A percentile compares a stretch with the other conserved stretches of the same genome.
Evolutionary conservation across 192 early-diverging fungal genomes (phyloP).

Genomic region (Gryganskiella cystojenkinii): DNA sequence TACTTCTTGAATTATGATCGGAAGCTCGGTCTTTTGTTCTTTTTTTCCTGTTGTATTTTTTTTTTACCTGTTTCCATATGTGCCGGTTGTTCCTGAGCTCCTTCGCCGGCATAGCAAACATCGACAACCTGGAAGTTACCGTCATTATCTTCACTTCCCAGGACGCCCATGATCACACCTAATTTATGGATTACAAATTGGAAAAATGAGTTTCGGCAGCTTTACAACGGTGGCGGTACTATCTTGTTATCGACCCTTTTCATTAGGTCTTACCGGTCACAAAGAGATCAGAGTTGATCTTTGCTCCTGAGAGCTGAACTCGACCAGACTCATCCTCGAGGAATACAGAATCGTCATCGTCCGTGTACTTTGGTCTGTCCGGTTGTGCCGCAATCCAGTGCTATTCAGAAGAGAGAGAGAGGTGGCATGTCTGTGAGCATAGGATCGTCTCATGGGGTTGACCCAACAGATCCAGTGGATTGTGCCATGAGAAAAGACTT

Average conservation of each 20-base stretch:
- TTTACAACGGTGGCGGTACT: too few relatives aligned
- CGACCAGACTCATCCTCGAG: conserved; percentile 96
- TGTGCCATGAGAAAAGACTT: conserved; percentile 11
- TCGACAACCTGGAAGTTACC: conserved; percentile 91
- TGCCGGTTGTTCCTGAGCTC: conserved; percentile 59
- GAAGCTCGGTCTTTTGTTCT: too few relatives aligned
- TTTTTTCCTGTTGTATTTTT: too few relatives aligned
- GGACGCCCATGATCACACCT: conserved; percentile 81
- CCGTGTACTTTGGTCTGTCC: conserved; percentile 73
- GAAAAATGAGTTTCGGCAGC: too few relatives aligned
- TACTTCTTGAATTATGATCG: too few relatives aligned
- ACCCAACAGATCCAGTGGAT: background rate
- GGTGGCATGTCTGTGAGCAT: too few relatives aligned
- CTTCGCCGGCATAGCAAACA: conserved; percentile 78
- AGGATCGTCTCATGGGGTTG: background rate
- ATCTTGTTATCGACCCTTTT: too few relatives aligned
- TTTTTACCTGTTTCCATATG: conserved; percentile 49
- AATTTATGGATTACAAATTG: conserved; percentile 7
- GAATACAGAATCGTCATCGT: conserved; percentile 67
- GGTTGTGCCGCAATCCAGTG: conserved; percentile 73
- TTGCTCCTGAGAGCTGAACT: conserved; percentile 74
- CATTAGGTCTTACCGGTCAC: conserved; percentile 72
- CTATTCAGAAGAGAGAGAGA: conserved; percentile 43
- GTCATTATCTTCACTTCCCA: conserved; percentile 78
- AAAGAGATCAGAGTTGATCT: conserved; percentile 62